A percentile compares a stretch with the other conserved stretches of the same genome.
Conservation (phyloP, 441 rosid genomes). For the Francoa sonchifolia region DNA sequence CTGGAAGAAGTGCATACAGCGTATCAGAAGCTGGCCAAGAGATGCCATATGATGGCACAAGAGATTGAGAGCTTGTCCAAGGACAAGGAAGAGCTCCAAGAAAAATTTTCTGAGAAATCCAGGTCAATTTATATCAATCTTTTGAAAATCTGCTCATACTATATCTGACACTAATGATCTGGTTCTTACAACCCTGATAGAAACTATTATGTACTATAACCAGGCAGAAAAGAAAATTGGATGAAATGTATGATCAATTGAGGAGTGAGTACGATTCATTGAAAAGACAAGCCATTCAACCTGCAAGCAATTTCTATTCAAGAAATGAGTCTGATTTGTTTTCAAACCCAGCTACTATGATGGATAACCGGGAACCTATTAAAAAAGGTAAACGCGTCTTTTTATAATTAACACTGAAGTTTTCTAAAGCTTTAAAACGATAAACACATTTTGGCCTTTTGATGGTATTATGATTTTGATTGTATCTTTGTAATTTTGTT, state of each 20-base stretch:
- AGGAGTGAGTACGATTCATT: constrained; percentile 66
- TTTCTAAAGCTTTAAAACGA: background rate
- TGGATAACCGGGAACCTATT: constrained; percentile 47
- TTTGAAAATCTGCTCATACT: background rate
- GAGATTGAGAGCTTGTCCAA: constrained; percentile 71
- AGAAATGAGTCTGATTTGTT: constrained; percentile 69
- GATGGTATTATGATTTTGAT: background rate
- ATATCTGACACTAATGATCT: background rate
- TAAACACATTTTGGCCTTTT: constrained; percentile 4
- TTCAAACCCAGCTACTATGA: constrained; percentile 49
- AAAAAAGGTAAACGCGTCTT: constrained; percentile 47
- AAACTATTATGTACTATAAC: constrained; percentile 6
- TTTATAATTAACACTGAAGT: constrained; percentile 3
- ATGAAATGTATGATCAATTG: constrained; percentile 92
- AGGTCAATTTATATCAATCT: constrained; percentile 28
- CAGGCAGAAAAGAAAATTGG: constrained; percentile 93
- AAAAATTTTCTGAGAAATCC: constrained; percentile 82
- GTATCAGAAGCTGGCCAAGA: constrained; percentile 75
- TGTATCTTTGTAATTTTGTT: constrained; percentile 10
- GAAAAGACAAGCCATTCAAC: constrained; percentile 77
- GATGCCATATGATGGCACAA: constrained; percentile 85
- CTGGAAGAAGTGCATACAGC: constrained; percentile 81
- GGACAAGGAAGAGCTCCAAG: constrained; percentile 91
- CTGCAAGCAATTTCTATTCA: constrained; percentile 47
- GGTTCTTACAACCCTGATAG: constrained; percentile 11